Conservation (phyloP, 2,329 filamentous ascomycete genomes). For the Phialocephala subalpina region DNA sequence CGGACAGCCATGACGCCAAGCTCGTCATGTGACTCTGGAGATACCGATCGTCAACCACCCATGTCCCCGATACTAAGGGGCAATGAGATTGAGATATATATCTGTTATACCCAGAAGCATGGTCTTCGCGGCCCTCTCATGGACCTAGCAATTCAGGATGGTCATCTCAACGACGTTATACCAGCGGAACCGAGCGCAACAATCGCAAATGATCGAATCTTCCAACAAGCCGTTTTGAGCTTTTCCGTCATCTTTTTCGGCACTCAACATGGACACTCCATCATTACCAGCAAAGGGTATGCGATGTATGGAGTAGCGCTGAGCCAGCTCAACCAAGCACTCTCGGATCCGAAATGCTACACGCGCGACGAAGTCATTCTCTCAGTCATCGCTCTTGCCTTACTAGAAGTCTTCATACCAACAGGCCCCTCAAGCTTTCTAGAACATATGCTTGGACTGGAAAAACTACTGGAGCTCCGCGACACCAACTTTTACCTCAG, state of each 20-base stretch:
- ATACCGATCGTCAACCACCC: neutral
- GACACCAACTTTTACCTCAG: constrained; percentile 30
- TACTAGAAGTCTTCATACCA: constrained; percentile 41
- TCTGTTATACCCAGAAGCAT: constrained; percentile 39
- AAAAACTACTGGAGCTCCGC: constrained; percentile 40
- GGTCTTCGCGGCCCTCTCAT: constrained; percentile 38
- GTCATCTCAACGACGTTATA: constrained; percentile 33
- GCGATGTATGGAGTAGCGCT: constrained; percentile 39
- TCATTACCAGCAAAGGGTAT: constrained; percentile 34
- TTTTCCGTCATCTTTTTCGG: constrained; percentile 43
- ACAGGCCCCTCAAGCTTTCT: constrained; percentile 38
- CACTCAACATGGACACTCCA: constrained; percentile 30
- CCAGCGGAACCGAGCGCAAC: constrained; percentile 13
- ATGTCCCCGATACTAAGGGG: constrained; percentile 17
- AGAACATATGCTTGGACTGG: constrained; percentile 43
- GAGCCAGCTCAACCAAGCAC: constrained; percentile 38
- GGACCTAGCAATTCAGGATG: constrained; percentile 36
- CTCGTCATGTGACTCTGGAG: neutral
- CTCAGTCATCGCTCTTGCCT: constrained; percentile 38
- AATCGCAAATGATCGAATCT: constrained; percentile 27
- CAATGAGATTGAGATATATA: constrained; percentile 39
- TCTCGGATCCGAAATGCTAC: constrained; percentile 37
- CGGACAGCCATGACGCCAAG: neutral
- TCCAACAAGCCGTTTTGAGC: constrained; percentile 37
- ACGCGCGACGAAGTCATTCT: constrained; percentile 41